Conservation (phyloP, 2,329 filamentous ascomycete species). For the Alternaria infectoria region DNA sequence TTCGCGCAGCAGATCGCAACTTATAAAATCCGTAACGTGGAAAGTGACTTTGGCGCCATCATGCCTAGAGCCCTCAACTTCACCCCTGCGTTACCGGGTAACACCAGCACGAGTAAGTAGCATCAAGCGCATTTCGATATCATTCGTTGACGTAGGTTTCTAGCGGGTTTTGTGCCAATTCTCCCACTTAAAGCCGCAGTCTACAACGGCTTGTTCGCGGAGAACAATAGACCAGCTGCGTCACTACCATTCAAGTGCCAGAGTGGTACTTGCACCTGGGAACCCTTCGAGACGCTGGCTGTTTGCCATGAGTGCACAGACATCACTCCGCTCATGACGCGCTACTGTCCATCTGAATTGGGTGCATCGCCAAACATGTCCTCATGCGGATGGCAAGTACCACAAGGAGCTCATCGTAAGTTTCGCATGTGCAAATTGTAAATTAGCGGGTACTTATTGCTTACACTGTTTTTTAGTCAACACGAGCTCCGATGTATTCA, state of each 20-base stretch:
- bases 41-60: conserved; percentile 14
- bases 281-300: conserved; percentile 15
- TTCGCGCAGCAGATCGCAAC: conserved; percentile 21
- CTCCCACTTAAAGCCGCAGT: conserved; percentile 19
- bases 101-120: conserved; percentile 20
- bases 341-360: conserved; percentile 17
- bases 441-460: not conserved
- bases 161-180: conserved; percentile 19
- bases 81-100: conserved; percentile 10
- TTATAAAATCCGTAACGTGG: conserved; percentile 16
- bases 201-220: conserved; percentile 20
- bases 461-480: conserved; percentile 1
- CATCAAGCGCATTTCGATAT: not conserved
- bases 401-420: conserved; percentile 10
- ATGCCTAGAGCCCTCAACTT: conserved; percentile 18
- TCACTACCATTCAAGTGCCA: conserved; percentile 17
- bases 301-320: conserved; percentile 19
- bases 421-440: not conserved
- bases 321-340: conserved; percentile 13
- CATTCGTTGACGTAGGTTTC: not conserved
- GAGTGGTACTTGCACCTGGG: conserved; percentile 17
- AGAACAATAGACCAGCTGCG: conserved; percentile 19
- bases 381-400: conserved; percentile 18
- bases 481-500: conserved; percentile 22
- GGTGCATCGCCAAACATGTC: conserved; percentile 10